These are phyloP conservation scores for Mayamaea pseudoterrestris DNA, from an alignment of 108 stramenopile genomes.

Conservation along the genomic window DNA sequence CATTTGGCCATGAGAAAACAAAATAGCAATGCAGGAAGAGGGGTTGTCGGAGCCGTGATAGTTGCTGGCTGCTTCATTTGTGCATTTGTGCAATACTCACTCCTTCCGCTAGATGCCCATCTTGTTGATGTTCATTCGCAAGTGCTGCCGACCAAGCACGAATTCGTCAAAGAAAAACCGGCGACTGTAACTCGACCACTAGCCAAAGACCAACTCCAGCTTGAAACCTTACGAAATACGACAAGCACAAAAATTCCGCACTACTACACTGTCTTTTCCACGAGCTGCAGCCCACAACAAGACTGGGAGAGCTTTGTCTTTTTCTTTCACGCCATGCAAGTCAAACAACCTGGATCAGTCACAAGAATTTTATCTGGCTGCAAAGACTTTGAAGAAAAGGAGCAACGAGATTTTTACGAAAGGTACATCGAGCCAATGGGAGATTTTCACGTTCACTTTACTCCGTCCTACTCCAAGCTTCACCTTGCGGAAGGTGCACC, in stretches of 20 bases:
- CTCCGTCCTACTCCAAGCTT: slow-evolving; percentile 52
- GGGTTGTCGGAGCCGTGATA: no score
- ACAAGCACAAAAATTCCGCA: neutral
- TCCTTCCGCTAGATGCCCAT: no score
- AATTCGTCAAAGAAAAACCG: no score
- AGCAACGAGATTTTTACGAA: slow-evolving; percentile 1
- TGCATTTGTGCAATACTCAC: no score
- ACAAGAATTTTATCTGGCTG: slow-evolving; percentile 66
- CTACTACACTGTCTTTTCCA: slow-evolving; percentile 9
- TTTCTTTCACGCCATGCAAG: slow-evolving; percentile 42
- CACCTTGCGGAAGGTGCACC: slow-evolving; percentile 20
- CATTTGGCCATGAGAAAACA: no score
- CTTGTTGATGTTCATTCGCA: no score
- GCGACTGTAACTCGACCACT: no score
- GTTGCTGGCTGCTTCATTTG: no score
- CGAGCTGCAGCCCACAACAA: slow-evolving; percentile 19
- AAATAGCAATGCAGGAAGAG: no score
- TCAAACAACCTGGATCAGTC: slow-evolving; percentile 49
- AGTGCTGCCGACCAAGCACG: no score
- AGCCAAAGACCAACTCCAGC: no score
- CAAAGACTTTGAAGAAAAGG: slow-evolving; percentile 4
- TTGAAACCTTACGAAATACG: no score
- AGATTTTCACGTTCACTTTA: slow-evolving; percentile 60
- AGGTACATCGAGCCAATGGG: slow-evolving; percentile 23
- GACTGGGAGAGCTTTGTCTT: slow-evolving; percentile 74